Base-by-base conservation (phyloP, 192 early-diverging fungal genomes). In the Backusella mclennaniae region DNA sequence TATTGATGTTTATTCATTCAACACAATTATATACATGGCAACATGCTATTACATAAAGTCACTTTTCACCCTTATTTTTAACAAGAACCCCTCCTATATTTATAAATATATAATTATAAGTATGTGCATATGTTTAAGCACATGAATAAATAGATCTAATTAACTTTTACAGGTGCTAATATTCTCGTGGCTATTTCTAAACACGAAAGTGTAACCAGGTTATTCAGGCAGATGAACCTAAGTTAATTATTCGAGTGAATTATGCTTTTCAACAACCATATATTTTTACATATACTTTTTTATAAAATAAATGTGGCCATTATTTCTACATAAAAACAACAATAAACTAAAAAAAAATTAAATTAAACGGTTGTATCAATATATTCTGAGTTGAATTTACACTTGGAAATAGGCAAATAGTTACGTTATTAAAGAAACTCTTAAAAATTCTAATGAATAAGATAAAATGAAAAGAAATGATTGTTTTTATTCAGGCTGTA, bases 111-210 rank as follows among this genome's bases (percentile, higher is more conserved):
- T 23, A 56, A 21, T 26, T 56, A 56, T 56, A 56, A 56, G 21
- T 9, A 11, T 56, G n/a, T 56, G 53, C 21, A 56, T 56, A 21
- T 23, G 26, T 21, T 21, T 56, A 56, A 56, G 21, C 53, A 56
- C 53, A 56, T 56, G 53, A 56, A 56, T 21, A 26, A 56, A 56
- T 21, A 21, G 21, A 56, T 21, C 9, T 56, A 56, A 56, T 56
- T 56, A 56, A 56, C 53, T 56, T 56, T 56, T 26, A 56, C 53
- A 56, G 53, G 53, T 26, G 21, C 21, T 56, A 26, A 56, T 56
- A 21, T 56, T 56, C 53, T 56, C 53, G 53, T 56, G 53, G 53
- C 53, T 56, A 56, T 56, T 56, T 56, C 53, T 56, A 56, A 56
- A 56, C 53, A 56, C 21, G 53, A 56, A 21, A 56, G 21, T 56